Base-by-base conservation (phyloP, 768 basidiomycete genomes). In the Termitomyces sp. region DNA sequence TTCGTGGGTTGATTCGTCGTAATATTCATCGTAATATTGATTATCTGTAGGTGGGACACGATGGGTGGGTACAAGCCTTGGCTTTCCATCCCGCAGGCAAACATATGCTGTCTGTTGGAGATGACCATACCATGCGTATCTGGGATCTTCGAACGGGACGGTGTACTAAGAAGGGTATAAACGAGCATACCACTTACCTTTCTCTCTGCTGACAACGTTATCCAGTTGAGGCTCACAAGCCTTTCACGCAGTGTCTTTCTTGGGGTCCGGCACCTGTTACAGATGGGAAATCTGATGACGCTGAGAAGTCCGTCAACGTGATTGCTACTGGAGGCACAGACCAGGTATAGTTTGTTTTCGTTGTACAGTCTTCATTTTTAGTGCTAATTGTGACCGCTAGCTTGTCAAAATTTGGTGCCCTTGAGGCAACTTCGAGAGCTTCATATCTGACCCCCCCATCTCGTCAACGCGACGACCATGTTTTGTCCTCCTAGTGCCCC, bases 41-140 rank as follows among this genome's bases (percentile, higher is more conserved):
- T n/a, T 13, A n/a, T 22, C 7, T 20, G 33, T 27, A 68, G 66
- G 56, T 69, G 73, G 81, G 74, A 70, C 83, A 90, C 67, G 86
- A 89, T 69, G 87, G 88, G 60, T 90, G 89, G 88, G 75, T 90
- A 26, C 80, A 85, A 47, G 82, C 82, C 1, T 74, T 90, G 54
- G 79, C 85, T 34, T 90, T 90, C 70, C 88, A 90, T 69, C 88
- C 89, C 0, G 75, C 77, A n/a, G 88, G 89, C 16, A 87, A 87
- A 65, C 81, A 79, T 64, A 75, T 90, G 10, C 74, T 90, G 10
- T 87, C 87, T 6, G 86, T 84, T 5, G 55, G 49, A 14, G 55
- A 60, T 20, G 59, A 60, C 44, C 37, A 56, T 69, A 84, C 87
- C 16, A 79, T 89, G 57, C 83, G 85, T 16, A 76, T 89, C 3